Evolutionary conservation across 2,329 filamentous ascomycete species (phyloP).

Genomic region (Chrysoporthe deuterocubensis): DNA sequence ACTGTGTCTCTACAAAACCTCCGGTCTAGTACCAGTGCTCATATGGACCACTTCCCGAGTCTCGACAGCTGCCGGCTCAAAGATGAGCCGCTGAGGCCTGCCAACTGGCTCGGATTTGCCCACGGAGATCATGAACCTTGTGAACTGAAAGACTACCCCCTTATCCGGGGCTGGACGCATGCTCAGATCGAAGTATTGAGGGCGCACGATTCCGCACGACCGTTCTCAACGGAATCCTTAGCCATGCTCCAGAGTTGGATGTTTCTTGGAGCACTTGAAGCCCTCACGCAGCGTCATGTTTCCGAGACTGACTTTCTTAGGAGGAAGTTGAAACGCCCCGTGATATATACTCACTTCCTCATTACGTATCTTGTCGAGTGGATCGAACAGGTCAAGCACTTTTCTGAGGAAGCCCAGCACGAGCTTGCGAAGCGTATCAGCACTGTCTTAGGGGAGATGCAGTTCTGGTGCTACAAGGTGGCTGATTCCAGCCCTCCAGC

Average conservation of each 20-base stretch:
- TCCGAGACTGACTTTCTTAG: neutral
- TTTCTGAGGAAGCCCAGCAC: neutral
- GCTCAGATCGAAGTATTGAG: neutral
- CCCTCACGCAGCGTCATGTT: neutral
- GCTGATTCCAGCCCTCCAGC: neutral
- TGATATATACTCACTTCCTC: neutral
- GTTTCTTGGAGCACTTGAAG: neutral
- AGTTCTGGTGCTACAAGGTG: neutral
- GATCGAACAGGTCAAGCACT: neutral
- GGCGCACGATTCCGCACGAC: neutral
- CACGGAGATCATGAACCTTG: neutral
- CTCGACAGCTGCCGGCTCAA: neutral
- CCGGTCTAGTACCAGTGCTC: too few relatives aligned
- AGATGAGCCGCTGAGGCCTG: neutral
- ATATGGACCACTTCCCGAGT: neutral
- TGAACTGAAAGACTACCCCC: neutral
- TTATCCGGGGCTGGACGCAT: neutral
- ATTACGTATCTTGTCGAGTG: neutral
- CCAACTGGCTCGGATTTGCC: neutral
- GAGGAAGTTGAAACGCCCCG: neutral
- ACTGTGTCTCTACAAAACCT: too few relatives aligned
- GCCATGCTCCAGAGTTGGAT: conserved; percentile 3
- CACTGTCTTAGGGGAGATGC: neutral
- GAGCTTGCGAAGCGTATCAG: neutral
- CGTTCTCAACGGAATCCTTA: neutral